Evolutionary conservation across 2,329 filamentous ascomycete genomes (phyloP).

Genomic region (Fusarium sulawesiense): DNA sequence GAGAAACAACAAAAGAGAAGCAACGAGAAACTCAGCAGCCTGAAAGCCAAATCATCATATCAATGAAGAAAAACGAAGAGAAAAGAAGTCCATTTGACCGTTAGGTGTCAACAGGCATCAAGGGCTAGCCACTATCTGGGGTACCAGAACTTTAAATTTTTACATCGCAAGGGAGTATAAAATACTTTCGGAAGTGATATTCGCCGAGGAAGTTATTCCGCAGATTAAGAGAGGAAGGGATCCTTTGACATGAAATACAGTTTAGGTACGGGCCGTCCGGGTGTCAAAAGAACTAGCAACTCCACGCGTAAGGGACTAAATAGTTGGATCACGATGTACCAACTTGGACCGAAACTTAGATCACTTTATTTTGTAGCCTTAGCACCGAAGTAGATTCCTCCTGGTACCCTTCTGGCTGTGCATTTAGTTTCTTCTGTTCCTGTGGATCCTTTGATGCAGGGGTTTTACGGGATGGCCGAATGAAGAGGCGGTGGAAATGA

Average conservation of each 20-base stretch:
- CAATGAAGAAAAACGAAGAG: background rate
- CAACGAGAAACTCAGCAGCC: background rate
- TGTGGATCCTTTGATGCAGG: background rate
- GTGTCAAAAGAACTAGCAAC: background rate
- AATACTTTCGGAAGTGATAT: background rate
- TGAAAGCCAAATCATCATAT: background rate
- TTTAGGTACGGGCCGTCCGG: background rate
- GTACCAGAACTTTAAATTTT: background rate
- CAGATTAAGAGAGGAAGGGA: background rate
- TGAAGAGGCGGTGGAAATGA: background rate
- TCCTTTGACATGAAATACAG: background rate
- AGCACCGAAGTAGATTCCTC: too few relatives aligned
- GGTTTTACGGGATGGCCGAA: background rate
- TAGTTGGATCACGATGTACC: background rate
- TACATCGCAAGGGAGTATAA: background rate
- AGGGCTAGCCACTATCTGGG: background rate
- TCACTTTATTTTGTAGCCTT: background rate
- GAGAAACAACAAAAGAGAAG: background rate
- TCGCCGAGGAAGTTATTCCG: background rate
- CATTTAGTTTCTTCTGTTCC: background rate
- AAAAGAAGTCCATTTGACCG: background rate
- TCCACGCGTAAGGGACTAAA: background rate
- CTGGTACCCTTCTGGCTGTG: too few relatives aligned
- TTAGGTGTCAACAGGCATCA: slow-evolving; percentile 9
- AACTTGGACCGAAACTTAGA: background rate